Conservation (phyloP, 1,139 yeast genomes). For the Geotrichum aggregatum region DNA sequence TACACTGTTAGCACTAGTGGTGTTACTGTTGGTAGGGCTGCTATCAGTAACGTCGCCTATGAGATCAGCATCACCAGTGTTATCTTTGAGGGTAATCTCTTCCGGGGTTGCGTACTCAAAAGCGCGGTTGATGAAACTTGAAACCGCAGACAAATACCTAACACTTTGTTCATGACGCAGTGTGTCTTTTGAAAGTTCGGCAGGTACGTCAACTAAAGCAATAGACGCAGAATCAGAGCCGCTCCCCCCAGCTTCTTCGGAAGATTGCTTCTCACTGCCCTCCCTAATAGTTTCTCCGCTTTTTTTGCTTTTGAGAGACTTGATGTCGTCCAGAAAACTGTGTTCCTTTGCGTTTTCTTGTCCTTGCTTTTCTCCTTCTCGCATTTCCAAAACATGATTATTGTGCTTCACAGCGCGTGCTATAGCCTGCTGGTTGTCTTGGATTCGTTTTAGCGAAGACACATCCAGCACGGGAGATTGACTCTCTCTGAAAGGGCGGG, state of each 20-base stretch:
- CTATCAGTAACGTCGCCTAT: conserved; percentile 8
- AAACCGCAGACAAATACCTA: conserved; percentile 80
- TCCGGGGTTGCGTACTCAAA: conserved; percentile 86
- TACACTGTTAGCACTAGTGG: conserved; percentile 37
- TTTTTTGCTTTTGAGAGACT: conserved; percentile 1
- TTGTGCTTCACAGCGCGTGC: conserved; percentile 14
- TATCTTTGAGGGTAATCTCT: conserved; percentile 39
- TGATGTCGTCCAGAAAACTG: background rate
- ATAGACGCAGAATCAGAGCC: background rate
- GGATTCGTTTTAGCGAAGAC: conserved; percentile 24
- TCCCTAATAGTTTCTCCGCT: conserved; percentile 1
- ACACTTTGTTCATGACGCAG: conserved; percentile 70
- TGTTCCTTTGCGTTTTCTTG: conserved; percentile 5
- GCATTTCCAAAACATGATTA: conserved; percentile 15
- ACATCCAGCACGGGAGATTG: conserved; percentile 28
- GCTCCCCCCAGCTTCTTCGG: background rate
- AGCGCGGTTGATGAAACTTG: conserved; percentile 79
- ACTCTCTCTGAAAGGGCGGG: conserved; percentile 56
- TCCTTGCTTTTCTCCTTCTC: conserved; percentile 20
- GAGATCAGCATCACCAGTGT: conserved; percentile 32
- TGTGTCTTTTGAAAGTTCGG: conserved; percentile 39
- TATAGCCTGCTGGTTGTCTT: conserved; percentile 24
- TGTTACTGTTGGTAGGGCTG: conserved; percentile 26
- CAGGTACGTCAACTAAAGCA: conserved; percentile 12
- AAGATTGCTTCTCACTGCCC: conserved; percentile 1